Percentiles rank a stretch among this genome's conserved stretches.
Conservation (phyloP, 169 alveolate species). For the Plasmodium falciparum region DNA sequence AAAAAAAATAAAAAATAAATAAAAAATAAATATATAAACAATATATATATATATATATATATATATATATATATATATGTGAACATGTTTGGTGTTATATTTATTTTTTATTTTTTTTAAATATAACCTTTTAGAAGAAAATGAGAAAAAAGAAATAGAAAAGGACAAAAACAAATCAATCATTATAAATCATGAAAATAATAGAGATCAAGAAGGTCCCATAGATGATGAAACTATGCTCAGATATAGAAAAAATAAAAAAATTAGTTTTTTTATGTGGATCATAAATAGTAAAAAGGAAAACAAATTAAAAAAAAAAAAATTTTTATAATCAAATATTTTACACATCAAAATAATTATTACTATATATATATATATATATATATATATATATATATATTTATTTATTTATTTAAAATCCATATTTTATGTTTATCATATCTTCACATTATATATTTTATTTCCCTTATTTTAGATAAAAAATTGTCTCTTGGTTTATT, state of each 20-base stretch:
- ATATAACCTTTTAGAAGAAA: background rate
- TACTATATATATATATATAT: background rate
- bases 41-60: background rate
- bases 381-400: slow-evolving; percentile 4
- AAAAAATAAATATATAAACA: slow-evolving; percentile 7
- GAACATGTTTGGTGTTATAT: background rate
- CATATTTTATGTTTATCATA: background rate
- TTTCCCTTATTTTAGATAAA: slow-evolving; percentile 33
- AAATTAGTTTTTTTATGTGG: slow-evolving; percentile 56
- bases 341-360: too few species aligned
- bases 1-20: slow-evolving; percentile 3
- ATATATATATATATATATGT: background rate
- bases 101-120: background rate
- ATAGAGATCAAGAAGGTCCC: background rate
- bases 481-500: slow-evolving; percentile 51
- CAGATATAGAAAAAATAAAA: slow-evolving; percentile 21
- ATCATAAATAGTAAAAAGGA: slow-evolving; percentile 48
- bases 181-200: background rate
- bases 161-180: background rate
- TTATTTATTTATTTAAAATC: background rate
- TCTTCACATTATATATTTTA: background rate
- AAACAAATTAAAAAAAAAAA: background rate
- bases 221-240: slow-evolving; percentile 7
- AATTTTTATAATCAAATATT: background rate
- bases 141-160: background rate